A percentile compares a stretch with the other conserved stretches of the same genome.
phyloP scores from a whole-genome alignment of 2,329 filamentous ascomycete species.

The Bipolaris bicolor region DNA sequence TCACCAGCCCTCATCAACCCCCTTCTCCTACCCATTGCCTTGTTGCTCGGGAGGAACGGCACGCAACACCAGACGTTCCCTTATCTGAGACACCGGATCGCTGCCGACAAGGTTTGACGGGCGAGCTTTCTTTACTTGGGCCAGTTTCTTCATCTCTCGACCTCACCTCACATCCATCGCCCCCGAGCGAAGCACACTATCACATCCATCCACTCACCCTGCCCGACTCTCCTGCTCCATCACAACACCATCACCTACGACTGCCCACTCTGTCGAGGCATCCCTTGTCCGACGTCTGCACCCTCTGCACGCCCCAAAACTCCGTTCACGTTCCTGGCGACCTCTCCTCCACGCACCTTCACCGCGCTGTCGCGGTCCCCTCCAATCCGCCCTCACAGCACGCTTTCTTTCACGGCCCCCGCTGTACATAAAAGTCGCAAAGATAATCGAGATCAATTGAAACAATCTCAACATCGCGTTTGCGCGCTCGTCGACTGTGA shows the following conservation, averaged over 20 bases:
- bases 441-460: constrained; percentile 51
- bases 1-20: constrained; percentile 14
- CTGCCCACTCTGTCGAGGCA: constrained; percentile 34
- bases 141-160: constrained; percentile 42
- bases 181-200: constrained; percentile 16
- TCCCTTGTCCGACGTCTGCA: constrained; percentile 38
- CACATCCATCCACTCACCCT: constrained; percentile 22
- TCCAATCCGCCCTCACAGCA: constrained; percentile 69
- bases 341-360: constrained; percentile 41
- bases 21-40: constrained; percentile 23
- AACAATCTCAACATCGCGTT: constrained; percentile 38
- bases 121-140: constrained; percentile 49
- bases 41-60: constrained; percentile 27
- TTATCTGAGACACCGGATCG: constrained; percentile 33
- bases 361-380: constrained; percentile 40
- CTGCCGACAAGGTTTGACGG: constrained; percentile 48
- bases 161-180: constrained; percentile 28
- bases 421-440: constrained; percentile 66
- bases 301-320: constrained; percentile 43
- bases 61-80: constrained; percentile 26
- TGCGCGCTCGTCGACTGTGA: constrained; percentile 42
- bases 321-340: constrained; percentile 42
- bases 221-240: constrained; percentile 38
- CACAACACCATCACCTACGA: constrained; percentile 38
- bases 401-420: constrained; percentile 87